Base-by-base conservation (phyloP, 495 filamentous ascomycete genomes). In the Melanomma pulvis-pyrius region DNA sequence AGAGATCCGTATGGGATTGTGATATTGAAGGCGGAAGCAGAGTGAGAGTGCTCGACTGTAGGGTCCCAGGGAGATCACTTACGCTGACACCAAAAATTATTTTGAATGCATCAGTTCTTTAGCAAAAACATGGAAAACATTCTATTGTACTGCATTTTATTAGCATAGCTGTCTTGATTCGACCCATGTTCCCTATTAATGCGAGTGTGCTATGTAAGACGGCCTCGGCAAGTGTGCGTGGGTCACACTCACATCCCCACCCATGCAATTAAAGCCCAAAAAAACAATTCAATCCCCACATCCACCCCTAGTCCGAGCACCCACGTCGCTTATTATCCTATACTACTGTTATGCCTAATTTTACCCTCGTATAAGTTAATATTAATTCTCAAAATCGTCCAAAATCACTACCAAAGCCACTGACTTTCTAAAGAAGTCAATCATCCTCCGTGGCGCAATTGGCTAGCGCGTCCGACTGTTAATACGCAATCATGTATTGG, bases 1-100 rank as follows among this genome's bases (percentile, higher is more conserved):
- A 81, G 83, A 34, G 94, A 98, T 82, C 88, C 88, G 1, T 91
- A 85, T 79, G 85, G 84, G 21, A 85, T 91, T 68, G 82, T 90
- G 71, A 79, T 88, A 48, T 74, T 80, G 63, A 81, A 80, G 61
- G 8, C 39, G 21, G 56, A 59, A 21, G 36, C 5, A 1, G 41
- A 52, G 26, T 36, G 29, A 34, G 51, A 29, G 24, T 47, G 21
- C 46, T 7, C 5, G n/a, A 48, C 21, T 7, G 6, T 48, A 19
- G 21, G 7, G 46, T 48, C 6, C 7, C n/a, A 6, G 15, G 7
- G 4, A 8, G 48, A 50, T 24, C 48, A 28, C 5, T 47, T n/a
- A 17, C 4, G 5, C 3, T 47, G 44, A 47, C 17, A 47, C 44
- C 44, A 47, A n/a, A 8, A 41, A 41, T 8, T 41, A 8, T 41